Evolutionary conservation across 352 stramenopile genomes (phyloP).

Genomic region (Globisporangium alternatum): DNA sequence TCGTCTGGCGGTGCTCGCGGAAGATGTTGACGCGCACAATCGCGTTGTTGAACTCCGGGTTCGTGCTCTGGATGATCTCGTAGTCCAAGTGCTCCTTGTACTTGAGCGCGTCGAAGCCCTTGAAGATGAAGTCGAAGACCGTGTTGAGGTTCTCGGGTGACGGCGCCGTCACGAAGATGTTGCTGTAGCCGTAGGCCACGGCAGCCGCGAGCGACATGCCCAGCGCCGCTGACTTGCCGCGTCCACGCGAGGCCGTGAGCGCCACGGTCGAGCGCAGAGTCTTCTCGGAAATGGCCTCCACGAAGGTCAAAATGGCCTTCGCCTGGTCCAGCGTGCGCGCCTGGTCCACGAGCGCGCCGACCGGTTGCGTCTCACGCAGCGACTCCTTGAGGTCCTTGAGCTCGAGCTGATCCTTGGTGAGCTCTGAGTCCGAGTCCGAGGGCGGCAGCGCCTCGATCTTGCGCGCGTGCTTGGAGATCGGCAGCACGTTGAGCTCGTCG

Average conservation of each 20-base stretch:
- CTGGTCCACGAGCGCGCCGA: conserved; percentile 94
- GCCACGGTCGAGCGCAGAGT: conserved; percentile 92
- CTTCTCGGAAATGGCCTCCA: conserved; percentile 98
- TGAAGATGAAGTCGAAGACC: conserved; percentile 98
- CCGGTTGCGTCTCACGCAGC: conserved; percentile 93
- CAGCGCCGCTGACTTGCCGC: conserved; percentile 98
- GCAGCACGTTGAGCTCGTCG: conserved; percentile 99
- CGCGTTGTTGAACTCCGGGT: conserved; percentile 82
- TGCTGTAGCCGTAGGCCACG: conserved; percentile 92
- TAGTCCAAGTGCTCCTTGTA: conserved; percentile 99
- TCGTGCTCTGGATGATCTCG: conserved; percentile 88
- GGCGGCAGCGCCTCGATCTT: conserved; percentile 86
- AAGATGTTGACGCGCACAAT: conserved; percentile 98
- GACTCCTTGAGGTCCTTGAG: conserved; percentile 94
- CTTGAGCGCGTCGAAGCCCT: conserved; percentile 91
- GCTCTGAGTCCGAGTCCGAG: conserved; percentile 47
- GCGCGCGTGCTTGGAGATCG: conserved; percentile 91
- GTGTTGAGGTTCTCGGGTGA: conserved; percentile 98
- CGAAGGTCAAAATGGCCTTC: conserved; percentile 96
- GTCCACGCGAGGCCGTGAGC: conserved; percentile 90
- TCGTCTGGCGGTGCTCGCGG: conserved; percentile 95
- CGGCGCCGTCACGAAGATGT: conserved; percentile 97
- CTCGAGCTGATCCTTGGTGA: conserved; percentile 84
- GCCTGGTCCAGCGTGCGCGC: conserved; percentile 95
- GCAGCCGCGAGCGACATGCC: conserved; percentile 88